These are phyloP conservation scores for Paulownia fortunei DNA, from an alignment of 257 asterid species.

Conservation along the genomic window DNA sequence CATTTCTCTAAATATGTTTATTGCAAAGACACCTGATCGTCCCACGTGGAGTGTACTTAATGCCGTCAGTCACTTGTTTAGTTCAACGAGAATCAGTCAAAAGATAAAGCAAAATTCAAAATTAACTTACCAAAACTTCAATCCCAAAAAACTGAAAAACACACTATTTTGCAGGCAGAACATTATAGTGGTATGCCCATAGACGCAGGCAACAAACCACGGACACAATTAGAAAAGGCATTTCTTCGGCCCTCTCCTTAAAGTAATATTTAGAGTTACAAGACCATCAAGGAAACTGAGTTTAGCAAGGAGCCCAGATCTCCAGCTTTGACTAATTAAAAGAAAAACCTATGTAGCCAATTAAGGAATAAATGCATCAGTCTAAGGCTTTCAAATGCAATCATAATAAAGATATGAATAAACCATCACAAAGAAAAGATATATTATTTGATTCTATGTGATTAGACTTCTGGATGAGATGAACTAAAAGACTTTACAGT, in stretches of 20 bases:
- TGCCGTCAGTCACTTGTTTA: background rate
- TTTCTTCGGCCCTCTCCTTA: background rate
- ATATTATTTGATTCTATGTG: background rate
- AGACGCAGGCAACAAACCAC: background rate
- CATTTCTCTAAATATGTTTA: background rate
- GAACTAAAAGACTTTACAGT: background rate
- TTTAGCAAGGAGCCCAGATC: background rate
- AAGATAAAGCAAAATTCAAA: background rate
- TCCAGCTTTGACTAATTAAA: background rate
- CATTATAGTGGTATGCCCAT: background rate
- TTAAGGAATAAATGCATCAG: background rate
- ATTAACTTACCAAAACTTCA: background rate
- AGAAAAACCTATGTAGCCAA: background rate
- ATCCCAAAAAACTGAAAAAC: background rate
- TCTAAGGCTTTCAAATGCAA: background rate
- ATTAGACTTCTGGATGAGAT: constrained; percentile 11
- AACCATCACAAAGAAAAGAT: background rate
- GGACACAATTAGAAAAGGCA: background rate
- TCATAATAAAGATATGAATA: background rate
- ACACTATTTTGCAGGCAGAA: background rate
- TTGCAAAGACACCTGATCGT: background rate
- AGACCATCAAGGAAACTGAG: background rate
- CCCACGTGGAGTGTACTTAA: background rate
- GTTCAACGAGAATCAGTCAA: background rate
- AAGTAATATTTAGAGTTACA: background rate